These are phyloP conservation scores for Vitis labrusca DNA, from an alignment of 164 flowering plant species.

Conservation along the genomic window DNA sequence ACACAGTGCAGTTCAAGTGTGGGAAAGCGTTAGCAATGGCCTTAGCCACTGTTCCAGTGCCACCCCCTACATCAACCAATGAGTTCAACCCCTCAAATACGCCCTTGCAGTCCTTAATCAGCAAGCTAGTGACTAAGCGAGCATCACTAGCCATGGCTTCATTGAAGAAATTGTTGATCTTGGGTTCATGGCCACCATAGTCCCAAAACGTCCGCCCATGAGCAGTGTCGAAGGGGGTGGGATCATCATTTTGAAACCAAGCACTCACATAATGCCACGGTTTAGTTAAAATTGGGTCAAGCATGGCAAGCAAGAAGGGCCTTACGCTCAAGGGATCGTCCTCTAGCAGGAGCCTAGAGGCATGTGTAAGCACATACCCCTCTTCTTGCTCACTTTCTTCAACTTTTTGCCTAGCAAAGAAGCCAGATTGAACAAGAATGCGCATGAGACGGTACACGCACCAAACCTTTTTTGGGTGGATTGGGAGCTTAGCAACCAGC, in stretches of 20 bases:
- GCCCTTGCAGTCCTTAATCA: slow-evolving; percentile 16
- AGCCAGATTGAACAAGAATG: too few species aligned
- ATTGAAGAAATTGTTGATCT: slow-evolving; percentile 19
- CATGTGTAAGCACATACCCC: too few species aligned
- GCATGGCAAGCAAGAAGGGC: too few species aligned
- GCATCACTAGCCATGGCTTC: slow-evolving; percentile 50
- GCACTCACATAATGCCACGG: slow-evolving; percentile 4
- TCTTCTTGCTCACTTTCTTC: too few species aligned
- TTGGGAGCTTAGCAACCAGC: too few species aligned
- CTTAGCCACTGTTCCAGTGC: slow-evolving; percentile 32
- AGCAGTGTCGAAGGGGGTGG: slow-evolving; percentile 9
- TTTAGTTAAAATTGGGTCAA: too few species aligned
- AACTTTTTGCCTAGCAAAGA: too few species aligned
- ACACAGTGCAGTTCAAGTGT: slow-evolving; percentile 22
- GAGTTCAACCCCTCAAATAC: slow-evolving; percentile 32
- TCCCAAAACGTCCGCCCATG: slow-evolving; percentile 17
- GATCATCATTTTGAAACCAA: slow-evolving; percentile 20
- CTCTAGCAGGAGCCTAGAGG: too few species aligned
- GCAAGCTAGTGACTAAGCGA: slow-evolving; percentile 14
- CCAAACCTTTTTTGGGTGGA: too few species aligned
- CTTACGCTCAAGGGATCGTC: too few species aligned
- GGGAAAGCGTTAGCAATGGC: slow-evolving; percentile 34
- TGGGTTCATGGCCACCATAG: not conserved
- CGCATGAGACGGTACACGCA: too few species aligned
- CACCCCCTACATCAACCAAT: slow-evolving; percentile 41